Conservation (phyloP, 345 rosid species). For the Firmiana major region DNA sequence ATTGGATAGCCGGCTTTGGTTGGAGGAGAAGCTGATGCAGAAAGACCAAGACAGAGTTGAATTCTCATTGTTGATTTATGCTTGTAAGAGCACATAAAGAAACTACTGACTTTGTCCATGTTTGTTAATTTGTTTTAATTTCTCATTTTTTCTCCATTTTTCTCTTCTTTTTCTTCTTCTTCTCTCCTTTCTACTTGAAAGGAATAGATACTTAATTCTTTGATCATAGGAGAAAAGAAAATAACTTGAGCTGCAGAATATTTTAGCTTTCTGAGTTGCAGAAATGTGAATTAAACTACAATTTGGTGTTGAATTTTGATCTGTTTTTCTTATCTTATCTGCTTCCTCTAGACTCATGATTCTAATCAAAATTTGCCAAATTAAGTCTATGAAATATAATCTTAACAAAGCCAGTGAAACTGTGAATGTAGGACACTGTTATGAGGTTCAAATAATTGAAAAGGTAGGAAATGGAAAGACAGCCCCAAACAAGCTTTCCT, state of each 20-base stretch:
- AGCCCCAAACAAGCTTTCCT: slow-evolving; percentile 15
- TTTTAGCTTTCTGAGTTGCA: slow-evolving; percentile 18
- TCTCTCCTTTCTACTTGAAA: slow-evolving; percentile 33
- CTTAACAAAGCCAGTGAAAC: neutral
- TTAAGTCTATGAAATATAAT: too few relatives aligned
- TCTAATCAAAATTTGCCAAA: neutral
- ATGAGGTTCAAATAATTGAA: slow-evolving; percentile 13
- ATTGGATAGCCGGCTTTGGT: slow-evolving; percentile 63
- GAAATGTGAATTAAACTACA: slow-evolving; percentile 15
- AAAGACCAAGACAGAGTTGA: slow-evolving; percentile 58
- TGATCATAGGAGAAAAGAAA: slow-evolving; percentile 12
- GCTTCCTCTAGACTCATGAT: neutral
- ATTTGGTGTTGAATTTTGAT: neutral
- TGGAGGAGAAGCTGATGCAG: slow-evolving; percentile 59
- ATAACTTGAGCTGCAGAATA: slow-evolving; percentile 13
- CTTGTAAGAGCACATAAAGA: slow-evolving; percentile 49
- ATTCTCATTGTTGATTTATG: slow-evolving; percentile 78
- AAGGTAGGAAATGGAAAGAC: slow-evolving; percentile 5
- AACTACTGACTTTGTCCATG: slow-evolving; percentile 7
- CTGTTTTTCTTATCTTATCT: neutral
- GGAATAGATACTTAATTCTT: slow-evolving; percentile 35
- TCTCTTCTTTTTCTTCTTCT: neutral
- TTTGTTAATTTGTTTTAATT: slow-evolving; percentile 17
- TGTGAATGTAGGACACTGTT: neutral
- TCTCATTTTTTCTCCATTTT: neutral